Evolutionary conservation across 768 basidiomycete species (phyloP).

Genomic region (Boletus subparvulus): DNA sequence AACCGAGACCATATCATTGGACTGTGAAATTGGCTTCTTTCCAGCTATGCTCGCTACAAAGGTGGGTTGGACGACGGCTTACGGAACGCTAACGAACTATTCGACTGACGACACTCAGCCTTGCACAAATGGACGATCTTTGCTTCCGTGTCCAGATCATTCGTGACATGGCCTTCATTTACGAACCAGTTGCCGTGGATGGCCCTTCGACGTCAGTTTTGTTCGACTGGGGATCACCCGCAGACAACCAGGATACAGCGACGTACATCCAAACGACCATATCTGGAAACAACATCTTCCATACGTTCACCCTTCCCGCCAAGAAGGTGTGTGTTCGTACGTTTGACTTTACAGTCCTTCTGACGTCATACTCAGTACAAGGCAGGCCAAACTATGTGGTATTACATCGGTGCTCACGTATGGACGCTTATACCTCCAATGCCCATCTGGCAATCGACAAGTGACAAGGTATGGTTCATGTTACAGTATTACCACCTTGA

Average conservation of each 20-base stretch:
- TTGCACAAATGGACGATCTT: constrained; percentile 37
- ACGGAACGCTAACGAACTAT: background rate
- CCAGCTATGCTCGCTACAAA: constrained; percentile 31
- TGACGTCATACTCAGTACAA: constrained; percentile 32
- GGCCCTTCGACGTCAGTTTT: constrained; percentile 42
- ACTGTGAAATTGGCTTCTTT: background rate
- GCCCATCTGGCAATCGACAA: constrained; percentile 42
- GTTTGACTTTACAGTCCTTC: background rate
- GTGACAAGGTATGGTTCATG: constrained; percentile 32
- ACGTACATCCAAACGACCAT: constrained; percentile 34
- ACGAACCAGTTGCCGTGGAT: constrained; percentile 58
- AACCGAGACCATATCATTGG: background rate
- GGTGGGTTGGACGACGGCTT: constrained; percentile 13
- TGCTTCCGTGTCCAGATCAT: constrained; percentile 44
- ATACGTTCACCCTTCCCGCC: constrained; percentile 51
- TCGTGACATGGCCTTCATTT: constrained; percentile 45
- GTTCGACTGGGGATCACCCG: constrained; percentile 50
- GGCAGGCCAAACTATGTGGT: constrained; percentile 36
- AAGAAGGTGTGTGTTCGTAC: constrained; percentile 38
- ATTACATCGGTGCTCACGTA: constrained; percentile 49
- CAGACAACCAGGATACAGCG: constrained; percentile 34
- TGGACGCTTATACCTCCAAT: constrained; percentile 38
- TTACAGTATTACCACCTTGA: background rate
- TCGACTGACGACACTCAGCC: constrained; percentile 25
- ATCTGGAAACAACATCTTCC: constrained; percentile 34